These are phyloP conservation scores for Termitomyces sp. DNA, from an alignment of 768 basidiomycete species.

Conservation along the genomic window DNA sequence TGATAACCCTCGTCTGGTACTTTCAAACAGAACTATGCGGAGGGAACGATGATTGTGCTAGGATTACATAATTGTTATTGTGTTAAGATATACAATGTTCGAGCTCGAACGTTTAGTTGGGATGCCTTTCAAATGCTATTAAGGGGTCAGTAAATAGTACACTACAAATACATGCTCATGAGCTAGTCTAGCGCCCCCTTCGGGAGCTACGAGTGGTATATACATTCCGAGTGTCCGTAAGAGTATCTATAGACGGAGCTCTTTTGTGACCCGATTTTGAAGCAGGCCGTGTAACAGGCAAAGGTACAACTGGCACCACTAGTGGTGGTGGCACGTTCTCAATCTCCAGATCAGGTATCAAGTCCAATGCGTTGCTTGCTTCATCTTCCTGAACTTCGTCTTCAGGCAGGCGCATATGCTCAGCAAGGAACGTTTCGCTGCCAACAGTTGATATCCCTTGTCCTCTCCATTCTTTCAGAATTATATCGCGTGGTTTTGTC, in stretches of 20 bases:
- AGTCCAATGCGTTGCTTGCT: conserved; percentile 10
- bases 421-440: conserved; percentile 32
- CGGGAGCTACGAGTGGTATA: conserved; percentile 28
- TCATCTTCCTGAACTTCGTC: conserved; percentile 19
- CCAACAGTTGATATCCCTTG: conserved; percentile 19
- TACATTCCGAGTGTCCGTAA: conserved; percentile 39
- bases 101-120: too few relatives aligned
- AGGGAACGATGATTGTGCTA: not conserved
- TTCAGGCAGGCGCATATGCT: conserved; percentile 28
- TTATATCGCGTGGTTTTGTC: conserved; percentile 54
- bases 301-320: not conserved
- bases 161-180: not conserved
- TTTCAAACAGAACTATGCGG: not conserved
- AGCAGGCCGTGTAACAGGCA: conserved; percentile 17
- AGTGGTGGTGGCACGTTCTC: conserved; percentile 11
- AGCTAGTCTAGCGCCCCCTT: conserved; percentile 20
- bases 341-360: conserved; percentile 4
- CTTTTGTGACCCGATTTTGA: conserved; percentile 18
- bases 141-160: conserved; percentile 1
- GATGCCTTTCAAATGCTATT: not conserved
- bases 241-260: conserved; percentile 23
- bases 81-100: too few relatives aligned
- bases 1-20: conserved; percentile 15
- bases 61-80: conserved; percentile 5
- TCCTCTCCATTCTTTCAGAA: conserved; percentile 49